Evolutionary conservation across 73 alveolate species (phyloP).

Genomic region (Durusdinium trenchii): DNA sequence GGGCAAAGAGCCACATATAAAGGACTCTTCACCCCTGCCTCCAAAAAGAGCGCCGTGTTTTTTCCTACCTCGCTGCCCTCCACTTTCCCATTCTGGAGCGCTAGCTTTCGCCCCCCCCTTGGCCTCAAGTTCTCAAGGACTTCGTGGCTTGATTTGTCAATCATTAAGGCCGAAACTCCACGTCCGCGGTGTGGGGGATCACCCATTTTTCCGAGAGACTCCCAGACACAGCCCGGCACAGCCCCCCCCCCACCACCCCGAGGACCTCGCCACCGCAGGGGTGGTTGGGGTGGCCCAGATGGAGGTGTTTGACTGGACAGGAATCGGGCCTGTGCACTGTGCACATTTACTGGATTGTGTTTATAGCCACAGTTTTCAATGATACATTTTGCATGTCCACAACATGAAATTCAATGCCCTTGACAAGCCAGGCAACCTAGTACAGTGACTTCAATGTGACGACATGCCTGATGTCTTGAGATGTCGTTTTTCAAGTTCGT

Average conservation of each 20-base stretch:
- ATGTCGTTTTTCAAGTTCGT: not conserved
- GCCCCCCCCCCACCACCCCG: not conserved
- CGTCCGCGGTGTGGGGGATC: too few species aligned
- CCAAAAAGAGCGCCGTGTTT: too few species aligned
- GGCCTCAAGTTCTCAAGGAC: too few species aligned
- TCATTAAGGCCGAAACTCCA: too few species aligned
- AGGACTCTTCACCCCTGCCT: too few species aligned
- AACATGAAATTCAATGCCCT: not conserved
- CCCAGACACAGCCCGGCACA: too few species aligned
- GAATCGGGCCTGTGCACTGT: not conserved
- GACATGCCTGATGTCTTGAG: not conserved
- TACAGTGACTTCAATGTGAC: not conserved
- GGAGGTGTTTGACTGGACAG: not conserved
- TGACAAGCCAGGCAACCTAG: not conserved
- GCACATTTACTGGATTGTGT: not conserved
- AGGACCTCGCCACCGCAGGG: constrained; percentile 26
- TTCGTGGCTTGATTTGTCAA: too few species aligned
- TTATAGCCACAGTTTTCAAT: not conserved
- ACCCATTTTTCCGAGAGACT: too few species aligned
- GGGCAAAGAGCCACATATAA: too few species aligned
- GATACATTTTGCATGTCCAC: not conserved
- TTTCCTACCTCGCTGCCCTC: too few species aligned
- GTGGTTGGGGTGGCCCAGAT: not conserved
- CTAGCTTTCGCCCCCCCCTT: too few species aligned
- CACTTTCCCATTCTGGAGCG: too few species aligned